Conservation (phyloP, 2,329 filamentous ascomycete species). For the Pestalotiopsis sp. region DNA sequence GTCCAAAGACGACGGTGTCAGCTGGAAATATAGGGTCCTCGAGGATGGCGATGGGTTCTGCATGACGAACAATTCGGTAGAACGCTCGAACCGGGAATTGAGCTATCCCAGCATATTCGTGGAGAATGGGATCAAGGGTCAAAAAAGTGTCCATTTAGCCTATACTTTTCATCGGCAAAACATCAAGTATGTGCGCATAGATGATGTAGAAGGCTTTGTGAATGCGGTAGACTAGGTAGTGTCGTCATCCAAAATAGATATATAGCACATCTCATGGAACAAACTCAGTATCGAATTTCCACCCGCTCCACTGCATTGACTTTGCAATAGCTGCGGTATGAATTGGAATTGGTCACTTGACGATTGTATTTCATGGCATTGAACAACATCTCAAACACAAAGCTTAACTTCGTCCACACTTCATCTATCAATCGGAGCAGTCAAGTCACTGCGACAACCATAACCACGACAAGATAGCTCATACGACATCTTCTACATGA, state of each 20-base stretch:
- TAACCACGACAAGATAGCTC: not conserved
- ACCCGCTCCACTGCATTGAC: no score
- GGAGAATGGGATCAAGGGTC: conserved; percentile 20
- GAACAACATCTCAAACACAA: no score
- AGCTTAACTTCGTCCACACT: no score
- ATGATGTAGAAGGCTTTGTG: conserved; percentile 29
- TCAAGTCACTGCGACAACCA: no score
- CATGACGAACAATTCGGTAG: conserved; percentile 45
- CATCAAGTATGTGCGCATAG: conserved; percentile 41
- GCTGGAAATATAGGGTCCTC: conserved; percentile 39
- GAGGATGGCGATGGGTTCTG: conserved; percentile 48
- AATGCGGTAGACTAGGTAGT: not conserved
- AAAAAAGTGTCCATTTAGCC: conserved; percentile 33
- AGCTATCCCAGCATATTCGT: conserved; percentile 46
- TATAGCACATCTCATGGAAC: no score
- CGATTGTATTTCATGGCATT: no score
- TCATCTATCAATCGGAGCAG: no score
- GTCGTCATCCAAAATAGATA: not conserved
- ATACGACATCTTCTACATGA: not conserved
- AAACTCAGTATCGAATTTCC: not conserved
- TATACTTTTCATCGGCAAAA: conserved; percentile 45
- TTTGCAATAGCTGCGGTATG: no score
- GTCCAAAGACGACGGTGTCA: conserved; percentile 37
- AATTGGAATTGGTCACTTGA: accelerated
- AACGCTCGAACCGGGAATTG: conserved; percentile 43